Evolutionary conservation across 169 alveolate genomes (phyloP), one percentile per base, ranked within the genome.

Genomic region (Plasmodium knowlesi): DNA sequence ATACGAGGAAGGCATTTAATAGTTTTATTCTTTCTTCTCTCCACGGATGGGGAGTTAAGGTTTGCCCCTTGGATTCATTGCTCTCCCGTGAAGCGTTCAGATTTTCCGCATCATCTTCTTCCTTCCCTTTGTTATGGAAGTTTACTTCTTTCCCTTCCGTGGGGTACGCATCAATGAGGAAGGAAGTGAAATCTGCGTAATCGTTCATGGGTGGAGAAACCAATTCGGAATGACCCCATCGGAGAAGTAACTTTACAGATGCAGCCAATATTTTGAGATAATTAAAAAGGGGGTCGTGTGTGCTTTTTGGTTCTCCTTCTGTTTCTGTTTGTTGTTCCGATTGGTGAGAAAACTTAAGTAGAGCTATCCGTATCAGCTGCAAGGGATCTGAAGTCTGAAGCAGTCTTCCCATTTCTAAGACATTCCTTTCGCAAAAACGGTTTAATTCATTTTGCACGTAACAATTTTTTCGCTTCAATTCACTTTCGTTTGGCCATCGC

Each of bases 241-340:
- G 12, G 1, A 5, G 39, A n/a, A 88, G 32, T 25, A 88, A 71
- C 67, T 41, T 78, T 43, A 88, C 5, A 34, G 81, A 78, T 30
- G 22, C 39, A 22, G 94, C 94, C 25, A 88, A 25, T 5, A 88
- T 39, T 57, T 88, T 43, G 50, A 78, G 82, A 70, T 78, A 88
- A 16, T 43, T 19, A 5, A 22, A 78, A 88, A 54, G 28, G 14
- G 71, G 46, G 28, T 88, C 94, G 19, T 25, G 28, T 4, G 41
- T 72, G 37, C 61, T 37, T 1, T 4, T 0, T 37, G 43, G 0
- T 41, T 41, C 50, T 41, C n/a, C 2, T 12, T 2, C n/a, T 43
- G 54, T 2, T 43, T 10, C 54, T 10, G 5, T 0, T 10, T 12
- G n/a, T 12, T 3, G 5, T 43, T 43, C 54, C 2, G 61, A 74